Percentiles rank a stretch among this genome's conserved stretches.
phyloP scores from a whole-genome alignment of 352 stramenopile species.

The Phytophthora aleatoria region DNA sequence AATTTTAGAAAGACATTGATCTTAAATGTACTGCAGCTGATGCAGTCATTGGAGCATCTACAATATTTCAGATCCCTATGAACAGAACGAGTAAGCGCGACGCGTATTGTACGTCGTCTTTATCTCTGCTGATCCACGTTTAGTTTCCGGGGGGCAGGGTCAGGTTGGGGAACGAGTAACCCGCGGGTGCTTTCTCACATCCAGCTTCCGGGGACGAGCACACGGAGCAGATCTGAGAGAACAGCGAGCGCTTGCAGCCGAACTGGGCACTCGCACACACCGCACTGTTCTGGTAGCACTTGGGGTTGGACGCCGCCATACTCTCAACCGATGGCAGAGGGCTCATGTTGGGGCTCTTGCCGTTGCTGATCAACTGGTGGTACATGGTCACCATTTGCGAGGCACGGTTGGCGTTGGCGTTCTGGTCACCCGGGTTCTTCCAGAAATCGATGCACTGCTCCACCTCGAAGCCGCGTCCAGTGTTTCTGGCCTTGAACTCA shows the following conservation, averaged over 20 bases:
- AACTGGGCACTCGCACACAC: constrained; percentile 45
- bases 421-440: constrained; percentile 45
- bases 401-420: constrained; percentile 34
- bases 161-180: constrained; percentile 10
- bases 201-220: constrained; percentile 26
- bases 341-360: constrained; percentile 47
- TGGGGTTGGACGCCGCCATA: constrained; percentile 48
- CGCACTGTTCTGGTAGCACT: constrained; percentile 66
- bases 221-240: constrained; percentile 65
- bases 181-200: constrained; percentile 3
- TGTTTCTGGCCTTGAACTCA: constrained; percentile 48
- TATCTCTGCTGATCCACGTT: neutral
- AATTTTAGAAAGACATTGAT: neutral
- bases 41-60: constrained; percentile 1
- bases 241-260: constrained; percentile 59
- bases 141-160: constrained; percentile 1
- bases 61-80: neutral
- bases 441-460: constrained; percentile 47
- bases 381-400: constrained; percentile 46
- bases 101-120: neutral
- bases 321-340: constrained; percentile 42
- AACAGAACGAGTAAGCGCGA: constrained; percentile 3
- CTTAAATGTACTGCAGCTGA: constrained; percentile 1
- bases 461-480: constrained; percentile 30
- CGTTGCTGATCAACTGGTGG: constrained; percentile 29